A percentile compares a stretch with the other conserved stretches of the same genome.
phyloP scores from a whole-genome alignment of 1,284 basidiomycete species.

The Ceratobasidium sp. region DNA sequence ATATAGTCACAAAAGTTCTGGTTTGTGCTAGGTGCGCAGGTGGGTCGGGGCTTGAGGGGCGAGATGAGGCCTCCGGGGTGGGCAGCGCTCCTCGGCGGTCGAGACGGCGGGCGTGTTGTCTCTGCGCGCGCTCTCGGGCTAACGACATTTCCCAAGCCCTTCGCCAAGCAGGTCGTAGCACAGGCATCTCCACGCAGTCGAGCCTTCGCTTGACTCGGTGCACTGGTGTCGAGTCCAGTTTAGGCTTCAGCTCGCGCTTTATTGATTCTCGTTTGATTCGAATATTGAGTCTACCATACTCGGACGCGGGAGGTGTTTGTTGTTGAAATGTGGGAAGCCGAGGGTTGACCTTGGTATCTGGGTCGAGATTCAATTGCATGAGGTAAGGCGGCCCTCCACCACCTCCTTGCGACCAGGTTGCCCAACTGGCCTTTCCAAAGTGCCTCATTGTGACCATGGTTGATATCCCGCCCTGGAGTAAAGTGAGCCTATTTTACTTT shows the following conservation, averaged over 20 bases:
- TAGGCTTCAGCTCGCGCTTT: constrained; percentile 7
- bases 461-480: no score
- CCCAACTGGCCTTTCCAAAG: no score
- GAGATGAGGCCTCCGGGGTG: constrained; percentile 42
- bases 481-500: no score
- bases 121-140: constrained; percentile 5
- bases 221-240: background rate
- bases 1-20: constrained; percentile 49
- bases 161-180: constrained; percentile 12
- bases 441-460: no score
- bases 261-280: background rate
- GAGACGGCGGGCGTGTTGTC: background rate
- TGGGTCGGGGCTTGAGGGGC: constrained; percentile 46
- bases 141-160: constrained; percentile 16
- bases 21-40: constrained; percentile 14
- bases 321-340: no score
- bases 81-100: background rate
- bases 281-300: background rate
- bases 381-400: no score
- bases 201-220: background rate
- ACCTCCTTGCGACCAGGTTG: no score
- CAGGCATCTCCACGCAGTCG: constrained; percentile 35
- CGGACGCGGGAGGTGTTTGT: no score
- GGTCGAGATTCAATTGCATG: no score
- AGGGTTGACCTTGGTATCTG: no score